Conservation (phyloP, 2,329 filamentous ascomycete genomes). For the Coniochaeta sp. region DNA sequence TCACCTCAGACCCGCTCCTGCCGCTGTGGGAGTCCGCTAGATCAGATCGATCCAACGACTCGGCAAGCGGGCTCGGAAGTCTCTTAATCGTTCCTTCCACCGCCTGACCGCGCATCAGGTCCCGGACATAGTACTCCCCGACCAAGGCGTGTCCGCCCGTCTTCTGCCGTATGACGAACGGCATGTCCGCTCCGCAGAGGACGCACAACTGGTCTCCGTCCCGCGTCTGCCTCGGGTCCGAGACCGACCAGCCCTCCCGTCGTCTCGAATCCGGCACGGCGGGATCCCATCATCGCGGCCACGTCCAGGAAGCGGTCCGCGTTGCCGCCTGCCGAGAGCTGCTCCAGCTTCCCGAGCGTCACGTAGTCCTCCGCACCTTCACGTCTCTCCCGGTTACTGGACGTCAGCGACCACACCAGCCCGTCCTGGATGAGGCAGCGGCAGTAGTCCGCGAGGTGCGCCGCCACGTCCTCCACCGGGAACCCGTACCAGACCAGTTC, state of each 20-base stretch:
- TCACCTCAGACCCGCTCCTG: background rate
- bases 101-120: background rate
- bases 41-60: background rate
- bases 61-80: background rate
- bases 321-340: no score
- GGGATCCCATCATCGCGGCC: no score
- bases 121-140: background rate
- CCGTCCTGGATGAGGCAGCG: no score
- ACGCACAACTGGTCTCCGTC: background rate
- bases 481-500: no score
- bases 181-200: background rate
- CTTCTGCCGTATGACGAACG: background rate
- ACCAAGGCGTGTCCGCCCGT: background rate
- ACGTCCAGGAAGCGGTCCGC: no score
- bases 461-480: background rate
- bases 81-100: background rate
- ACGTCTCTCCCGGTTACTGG: no score
- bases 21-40: background rate
- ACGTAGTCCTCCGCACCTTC: no score
- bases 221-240: background rate
- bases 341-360: no score
- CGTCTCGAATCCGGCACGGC: background rate
- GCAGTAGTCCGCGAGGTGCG: background rate
- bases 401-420: no score
- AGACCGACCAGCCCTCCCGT: background rate